phyloP scores from a whole-genome alignment of 176 grass and related monocot species.

The Musa schizocarpa region DNA sequence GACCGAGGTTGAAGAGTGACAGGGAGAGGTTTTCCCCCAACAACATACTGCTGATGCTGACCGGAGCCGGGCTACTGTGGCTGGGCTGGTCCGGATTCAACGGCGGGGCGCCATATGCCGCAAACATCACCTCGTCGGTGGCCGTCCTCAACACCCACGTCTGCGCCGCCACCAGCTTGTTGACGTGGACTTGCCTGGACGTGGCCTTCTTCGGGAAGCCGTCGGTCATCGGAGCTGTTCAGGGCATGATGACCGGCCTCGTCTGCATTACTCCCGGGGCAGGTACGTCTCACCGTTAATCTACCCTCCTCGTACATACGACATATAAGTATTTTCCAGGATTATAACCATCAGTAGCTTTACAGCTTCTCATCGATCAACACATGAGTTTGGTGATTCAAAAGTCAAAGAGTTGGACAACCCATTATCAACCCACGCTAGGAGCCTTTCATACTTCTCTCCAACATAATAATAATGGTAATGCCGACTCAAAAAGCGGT shows the following conservation, averaged over 20 bases:
- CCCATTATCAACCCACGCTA: no score
- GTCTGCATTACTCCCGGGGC: conserved; percentile 19
- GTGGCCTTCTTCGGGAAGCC: conserved; percentile 9
- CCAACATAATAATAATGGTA: no score
- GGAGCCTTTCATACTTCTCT: no score
- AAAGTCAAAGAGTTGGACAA: no score
- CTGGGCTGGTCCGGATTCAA: conserved; percentile 19
- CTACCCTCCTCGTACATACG: not conserved
- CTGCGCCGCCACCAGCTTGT: conserved; percentile 20
- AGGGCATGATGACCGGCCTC: conserved; percentile 24
- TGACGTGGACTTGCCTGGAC: conserved; percentile 4
- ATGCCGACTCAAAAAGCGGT: no score
- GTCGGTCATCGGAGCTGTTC: conserved; percentile 17
- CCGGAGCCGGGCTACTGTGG: conserved; percentile 14
- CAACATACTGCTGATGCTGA: conserved; percentile 14
- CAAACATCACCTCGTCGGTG: not conserved
- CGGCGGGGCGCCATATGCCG: conserved; percentile 7
- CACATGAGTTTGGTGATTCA: no score
- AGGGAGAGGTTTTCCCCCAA: conserved; percentile 17
- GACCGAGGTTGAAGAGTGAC: conserved; percentile 17
- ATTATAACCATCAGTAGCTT: no score
- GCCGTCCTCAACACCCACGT: conserved; percentile 18
- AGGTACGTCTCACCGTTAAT: not conserved
- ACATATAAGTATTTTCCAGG: no score
- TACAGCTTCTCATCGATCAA: no score